Conservation (phyloP, 495 filamentous ascomycete genomes). For the Annulohypoxylon maeteangense region DNA sequence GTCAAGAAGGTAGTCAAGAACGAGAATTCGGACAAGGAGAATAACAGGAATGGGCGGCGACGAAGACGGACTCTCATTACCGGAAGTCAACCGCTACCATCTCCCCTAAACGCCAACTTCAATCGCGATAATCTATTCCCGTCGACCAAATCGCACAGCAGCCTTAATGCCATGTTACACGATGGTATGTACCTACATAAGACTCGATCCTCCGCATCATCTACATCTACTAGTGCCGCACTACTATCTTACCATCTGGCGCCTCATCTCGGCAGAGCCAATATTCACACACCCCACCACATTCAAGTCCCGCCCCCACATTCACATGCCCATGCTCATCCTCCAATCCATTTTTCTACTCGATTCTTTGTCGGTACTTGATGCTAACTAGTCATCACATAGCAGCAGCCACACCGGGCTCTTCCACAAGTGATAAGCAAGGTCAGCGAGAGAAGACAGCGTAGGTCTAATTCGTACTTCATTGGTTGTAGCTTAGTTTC, state of each 20-base stretch:
- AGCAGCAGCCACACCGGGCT: conserved; percentile 27
- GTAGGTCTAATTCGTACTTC: conserved; percentile 63
- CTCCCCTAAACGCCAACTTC: conserved; percentile 92
- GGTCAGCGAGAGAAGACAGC: conserved; percentile 93
- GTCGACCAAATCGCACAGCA: conserved; percentile 78
- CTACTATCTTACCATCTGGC: conserved; percentile 1
- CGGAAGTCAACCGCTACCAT: conserved; percentile 94
- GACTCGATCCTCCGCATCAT: conserved; percentile 10
- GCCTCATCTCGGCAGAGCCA: background rate
- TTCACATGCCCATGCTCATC: background rate
- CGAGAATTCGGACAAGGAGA: conserved; percentile 82
- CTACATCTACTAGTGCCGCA: background rate
- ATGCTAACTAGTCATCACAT: conserved; percentile 19
- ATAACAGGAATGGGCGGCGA: conserved; percentile 92
- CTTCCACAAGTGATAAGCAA: conserved; percentile 68
- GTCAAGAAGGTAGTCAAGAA: conserved; percentile 95
- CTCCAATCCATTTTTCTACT: background rate
- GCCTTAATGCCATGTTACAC: conserved; percentile 83
- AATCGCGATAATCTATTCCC: conserved; percentile 75
- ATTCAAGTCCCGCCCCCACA: background rate
- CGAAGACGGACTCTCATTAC: conserved; percentile 94
- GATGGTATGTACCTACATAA: conserved; percentile 68
- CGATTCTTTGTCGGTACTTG: conserved; percentile 9
- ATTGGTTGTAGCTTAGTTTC: background rate
- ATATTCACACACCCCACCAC: conserved; percentile 4